A percentile compares a stretch with the other conserved stretches of the same genome.
Conservation (phyloP, 2,329 filamentous ascomycete species). For the Plectosphaerella sp. region DNA sequence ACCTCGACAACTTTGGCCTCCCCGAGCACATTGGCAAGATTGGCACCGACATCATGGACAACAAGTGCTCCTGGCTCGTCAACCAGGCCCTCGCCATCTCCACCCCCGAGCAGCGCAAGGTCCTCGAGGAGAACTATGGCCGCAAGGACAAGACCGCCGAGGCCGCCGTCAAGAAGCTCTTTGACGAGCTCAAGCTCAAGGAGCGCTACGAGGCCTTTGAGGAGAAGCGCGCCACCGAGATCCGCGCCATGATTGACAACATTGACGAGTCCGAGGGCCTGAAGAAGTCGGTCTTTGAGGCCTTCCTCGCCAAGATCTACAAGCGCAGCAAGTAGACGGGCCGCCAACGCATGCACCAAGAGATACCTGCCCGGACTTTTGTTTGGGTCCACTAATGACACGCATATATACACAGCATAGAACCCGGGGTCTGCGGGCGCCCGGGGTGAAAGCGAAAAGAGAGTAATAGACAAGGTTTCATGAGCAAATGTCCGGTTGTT, state of each 20-base stretch:
- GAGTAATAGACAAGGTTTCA: constrained; percentile 8
- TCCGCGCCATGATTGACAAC: constrained; percentile 68
- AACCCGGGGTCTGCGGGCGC: background rate
- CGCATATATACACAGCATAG: background rate
- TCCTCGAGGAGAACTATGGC: constrained; percentile 91
- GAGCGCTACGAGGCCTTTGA: constrained; percentile 84
- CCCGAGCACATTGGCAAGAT: constrained; percentile 96
- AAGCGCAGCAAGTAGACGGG: constrained; percentile 89
- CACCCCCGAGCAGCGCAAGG: constrained; percentile 77
- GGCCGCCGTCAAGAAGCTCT: constrained; percentile 82
- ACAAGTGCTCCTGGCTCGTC: constrained; percentile 98
- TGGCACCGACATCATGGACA: constrained; percentile 97
- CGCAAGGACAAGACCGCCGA: constrained; percentile 83
- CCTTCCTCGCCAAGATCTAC: constrained; percentile 95
- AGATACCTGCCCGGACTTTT: background rate
- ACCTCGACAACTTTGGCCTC: constrained; percentile 94
- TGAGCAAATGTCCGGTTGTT: background rate
- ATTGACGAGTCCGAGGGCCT: constrained; percentile 85
- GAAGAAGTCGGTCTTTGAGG: constrained; percentile 85
- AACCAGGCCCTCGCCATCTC: constrained; percentile 85
- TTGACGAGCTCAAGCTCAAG: constrained; percentile 79
- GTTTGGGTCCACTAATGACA: background rate
- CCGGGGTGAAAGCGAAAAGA: background rate
- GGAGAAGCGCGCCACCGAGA: constrained; percentile 76
- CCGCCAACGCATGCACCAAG: background rate